Evolutionary conservation across 1,284 basidiomycete genomes (phyloP).

Genomic region (Cutaneotrichosporon arboriforme): DNA sequence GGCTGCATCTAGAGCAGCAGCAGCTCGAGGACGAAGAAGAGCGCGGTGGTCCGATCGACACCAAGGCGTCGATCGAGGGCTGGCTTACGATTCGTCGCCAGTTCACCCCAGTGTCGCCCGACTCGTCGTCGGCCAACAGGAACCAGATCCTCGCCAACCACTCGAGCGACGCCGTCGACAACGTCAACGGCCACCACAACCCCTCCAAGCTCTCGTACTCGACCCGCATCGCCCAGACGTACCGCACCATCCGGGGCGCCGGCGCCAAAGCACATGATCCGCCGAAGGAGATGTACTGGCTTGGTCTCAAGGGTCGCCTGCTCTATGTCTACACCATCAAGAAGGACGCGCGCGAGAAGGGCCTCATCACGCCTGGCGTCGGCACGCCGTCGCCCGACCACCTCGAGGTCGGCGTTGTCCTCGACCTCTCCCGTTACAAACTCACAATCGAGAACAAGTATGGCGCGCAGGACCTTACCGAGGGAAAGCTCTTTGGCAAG

Average conservation of each 20-base stretch:
- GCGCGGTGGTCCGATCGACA: conserved; percentile 18
- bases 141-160: background rate
- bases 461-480: conserved; percentile 44
- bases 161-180: conserved; percentile 11
- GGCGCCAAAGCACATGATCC: conserved; percentile 55
- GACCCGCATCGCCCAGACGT: conserved; percentile 9
- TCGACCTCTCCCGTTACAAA: conserved; percentile 67
- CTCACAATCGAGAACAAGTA: conserved; percentile 65
- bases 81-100: conserved; percentile 81
- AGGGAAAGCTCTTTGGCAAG: conserved; percentile 79
- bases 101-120: conserved; percentile 56
- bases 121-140: background rate
- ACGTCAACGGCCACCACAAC: conserved; percentile 8
- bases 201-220: conserved; percentile 59
- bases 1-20: conserved; percentile 27
- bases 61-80: conserved; percentile 46
- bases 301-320: conserved; percentile 77
- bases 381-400: background rate
- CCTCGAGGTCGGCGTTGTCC: conserved; percentile 21
- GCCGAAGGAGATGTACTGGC: conserved; percentile 83
- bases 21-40: conserved; percentile 5
- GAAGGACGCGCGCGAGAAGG: conserved; percentile 58
- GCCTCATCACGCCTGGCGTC: conserved; percentile 59
- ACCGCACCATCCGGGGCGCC: conserved; percentile 3
- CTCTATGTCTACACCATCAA: conserved; percentile 73